Conservation (phyloP, 495 filamentous ascomycete species). For the Clavariopsis aquatica region DNA sequence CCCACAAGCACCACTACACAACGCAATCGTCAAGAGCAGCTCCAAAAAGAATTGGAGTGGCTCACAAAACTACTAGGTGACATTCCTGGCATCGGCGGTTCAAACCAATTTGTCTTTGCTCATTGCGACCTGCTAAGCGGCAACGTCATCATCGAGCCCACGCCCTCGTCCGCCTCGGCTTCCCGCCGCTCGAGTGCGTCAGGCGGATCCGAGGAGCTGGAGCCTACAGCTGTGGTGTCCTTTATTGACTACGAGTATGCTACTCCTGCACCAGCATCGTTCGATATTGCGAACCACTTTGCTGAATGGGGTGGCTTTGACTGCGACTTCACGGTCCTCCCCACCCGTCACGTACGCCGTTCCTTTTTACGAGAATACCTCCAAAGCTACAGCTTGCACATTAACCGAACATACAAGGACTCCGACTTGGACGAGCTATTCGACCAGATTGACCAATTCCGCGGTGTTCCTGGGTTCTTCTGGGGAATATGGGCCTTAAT, state of each 20-base stretch:
- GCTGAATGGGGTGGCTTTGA: slow-evolving; percentile 98
- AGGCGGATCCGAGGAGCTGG: slow-evolving; percentile 41
- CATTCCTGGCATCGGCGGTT: slow-evolving; percentile 67
- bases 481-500: slow-evolving; percentile 97
- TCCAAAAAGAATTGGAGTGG: slow-evolving; percentile 74
- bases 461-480: slow-evolving; percentile 87
- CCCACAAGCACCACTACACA: slow-evolving; percentile 70
- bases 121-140: slow-evolving; percentile 94
- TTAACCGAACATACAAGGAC: slow-evolving; percentile 46
- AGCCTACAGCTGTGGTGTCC: slow-evolving; percentile 55
- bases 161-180: slow-evolving; percentile 27
- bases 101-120: slow-evolving; percentile 77
- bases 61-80: slow-evolving; percentile 70
- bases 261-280: slow-evolving; percentile 90
- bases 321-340: slow-evolving; percentile 84
- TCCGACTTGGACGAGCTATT: slow-evolving; percentile 66
- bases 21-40: slow-evolving; percentile 59
- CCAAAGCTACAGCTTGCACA: slow-evolving; percentile 52
- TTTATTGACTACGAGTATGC: slow-evolving; percentile 98
- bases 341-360: slow-evolving; percentile 72
- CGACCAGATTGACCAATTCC: slow-evolving; percentile 80
- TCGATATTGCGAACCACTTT: slow-evolving; percentile 99
- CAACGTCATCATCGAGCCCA: slow-evolving; percentile 86
- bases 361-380: slow-evolving; percentile 86
- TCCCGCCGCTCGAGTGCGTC: slow-evolving; percentile 39